These are phyloP conservation scores for Helicocarpus griseus DNA, from an alignment of 2,329 filamentous ascomycete genomes.

Conservation along the genomic window DNA sequence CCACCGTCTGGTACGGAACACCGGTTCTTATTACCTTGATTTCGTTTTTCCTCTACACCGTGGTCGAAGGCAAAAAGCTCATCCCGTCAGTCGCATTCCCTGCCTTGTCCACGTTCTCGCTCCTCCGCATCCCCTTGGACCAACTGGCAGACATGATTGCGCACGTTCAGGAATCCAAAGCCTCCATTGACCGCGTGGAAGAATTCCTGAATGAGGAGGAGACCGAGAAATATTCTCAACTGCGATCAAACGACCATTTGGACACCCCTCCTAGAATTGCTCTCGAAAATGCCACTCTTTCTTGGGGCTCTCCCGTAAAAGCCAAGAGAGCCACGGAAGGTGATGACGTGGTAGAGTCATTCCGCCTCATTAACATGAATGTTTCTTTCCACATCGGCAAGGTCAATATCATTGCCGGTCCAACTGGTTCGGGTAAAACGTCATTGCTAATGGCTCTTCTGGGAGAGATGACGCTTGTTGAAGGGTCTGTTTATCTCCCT, in stretches of 20 bases:
- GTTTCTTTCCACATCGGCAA: constrained; percentile 75
- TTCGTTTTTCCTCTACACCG: constrained; percentile 87
- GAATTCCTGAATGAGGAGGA: constrained; percentile 89
- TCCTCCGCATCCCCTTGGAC: constrained; percentile 85
- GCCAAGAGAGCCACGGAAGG: constrained; percentile 38
- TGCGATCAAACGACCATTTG: constrained; percentile 59
- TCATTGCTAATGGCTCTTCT: constrained; percentile 91
- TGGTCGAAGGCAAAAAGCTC: constrained; percentile 78
- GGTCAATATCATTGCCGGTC: constrained; percentile 85
- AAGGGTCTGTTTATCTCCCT: constrained; percentile 74
- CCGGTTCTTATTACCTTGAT: constrained; percentile 93
- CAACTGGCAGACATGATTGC: constrained; percentile 98
- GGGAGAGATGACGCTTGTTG: constrained; percentile 84
- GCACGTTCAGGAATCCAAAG: constrained; percentile 93
- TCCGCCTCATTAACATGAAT: constrained; percentile 74
- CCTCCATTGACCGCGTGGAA: constrained; percentile 93
- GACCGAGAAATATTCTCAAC: constrained; percentile 87
- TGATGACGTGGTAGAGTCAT: constrained; percentile 59
- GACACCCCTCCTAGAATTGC: constrained; percentile 67
- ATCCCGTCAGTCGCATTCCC: constrained; percentile 93
- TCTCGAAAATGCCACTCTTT: constrained; percentile 73
- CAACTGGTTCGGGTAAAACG: constrained; percentile 91
- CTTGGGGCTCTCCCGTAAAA: constrained; percentile 61
- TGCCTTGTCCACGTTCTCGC: constrained; percentile 87
- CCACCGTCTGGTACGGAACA: constrained; percentile 93